Percentiles rank a stretch among this genome's conserved stretches.
Conservation (phyloP, 2,329 filamentous ascomycete species). For the Stagonosporopsis chrysanthemi region DNA sequence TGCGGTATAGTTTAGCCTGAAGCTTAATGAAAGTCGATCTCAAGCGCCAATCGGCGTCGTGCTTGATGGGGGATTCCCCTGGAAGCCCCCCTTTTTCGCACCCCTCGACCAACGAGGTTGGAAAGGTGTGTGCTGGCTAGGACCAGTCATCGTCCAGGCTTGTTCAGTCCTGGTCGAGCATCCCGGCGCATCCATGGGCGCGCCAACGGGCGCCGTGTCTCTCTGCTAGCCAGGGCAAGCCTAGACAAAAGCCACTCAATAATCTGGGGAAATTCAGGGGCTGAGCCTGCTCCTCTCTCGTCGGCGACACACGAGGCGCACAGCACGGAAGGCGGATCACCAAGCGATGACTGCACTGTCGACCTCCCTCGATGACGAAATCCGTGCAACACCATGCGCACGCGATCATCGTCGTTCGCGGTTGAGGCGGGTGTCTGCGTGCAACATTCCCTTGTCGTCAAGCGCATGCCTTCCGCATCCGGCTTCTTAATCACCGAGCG, state of each 20-base stretch:
- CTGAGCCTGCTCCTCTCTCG: slow-evolving; percentile 22
- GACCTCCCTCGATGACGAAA: slow-evolving; percentile 11
- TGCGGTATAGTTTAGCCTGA: slow-evolving; percentile 27
- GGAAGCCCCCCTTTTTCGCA: slow-evolving; percentile 33
- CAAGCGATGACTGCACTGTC: slow-evolving; percentile 11
- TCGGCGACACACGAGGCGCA: slow-evolving; percentile 10
- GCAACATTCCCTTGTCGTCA: slow-evolving; percentile 12
- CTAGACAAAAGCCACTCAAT: slow-evolving; percentile 35
- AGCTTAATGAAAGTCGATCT: slow-evolving; percentile 31
- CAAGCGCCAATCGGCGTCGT: slow-evolving; percentile 34
- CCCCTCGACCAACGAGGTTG: slow-evolving; percentile 20
- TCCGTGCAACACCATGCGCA: slow-evolving; percentile 6
- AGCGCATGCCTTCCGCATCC: slow-evolving; percentile 23
- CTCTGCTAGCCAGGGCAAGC: slow-evolving; percentile 30
- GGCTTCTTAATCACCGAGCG: slow-evolving; percentile 16
- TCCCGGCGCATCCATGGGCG: slow-evolving; percentile 28
- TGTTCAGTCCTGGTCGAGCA: slow-evolving; percentile 18
- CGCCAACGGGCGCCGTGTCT: slow-evolving; percentile 35
- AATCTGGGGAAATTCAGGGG: slow-evolving; percentile 50
- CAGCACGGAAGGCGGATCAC: slow-evolving; percentile 12
- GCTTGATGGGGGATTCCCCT: slow-evolving; percentile 4
- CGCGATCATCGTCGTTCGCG: slow-evolving; percentile 13
- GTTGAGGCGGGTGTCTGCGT: slow-evolving; percentile 13
- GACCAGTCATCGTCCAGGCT: slow-evolving; percentile 20
- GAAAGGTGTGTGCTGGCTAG: slow-evolving; percentile 23